Conservation (phyloP, 768 basidiomycete species). For the Mycena venus region DNA sequence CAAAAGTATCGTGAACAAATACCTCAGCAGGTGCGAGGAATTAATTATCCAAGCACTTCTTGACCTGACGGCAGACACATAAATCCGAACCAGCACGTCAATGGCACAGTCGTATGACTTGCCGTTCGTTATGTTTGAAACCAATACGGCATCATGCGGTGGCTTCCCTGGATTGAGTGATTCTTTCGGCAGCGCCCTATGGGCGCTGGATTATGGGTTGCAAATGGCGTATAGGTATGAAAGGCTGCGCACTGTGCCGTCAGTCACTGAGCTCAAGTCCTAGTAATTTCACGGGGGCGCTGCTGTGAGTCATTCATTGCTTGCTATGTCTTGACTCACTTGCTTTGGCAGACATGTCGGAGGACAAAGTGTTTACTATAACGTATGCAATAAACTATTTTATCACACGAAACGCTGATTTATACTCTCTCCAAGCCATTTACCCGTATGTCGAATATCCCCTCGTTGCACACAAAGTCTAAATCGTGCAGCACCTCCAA, state of each 20-base stretch:
- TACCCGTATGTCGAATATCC: conserved; percentile 47
- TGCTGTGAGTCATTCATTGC: conserved; percentile 16
- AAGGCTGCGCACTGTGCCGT: background rate
- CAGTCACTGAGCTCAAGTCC: background rate
- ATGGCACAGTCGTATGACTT: conserved; percentile 58
- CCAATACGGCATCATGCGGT: conserved; percentile 78
- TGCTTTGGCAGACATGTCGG: conserved; percentile 31
- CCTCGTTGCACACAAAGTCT: conserved; percentile 37
- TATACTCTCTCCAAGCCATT: conserved; percentile 44
- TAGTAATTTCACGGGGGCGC: conserved; percentile 39
- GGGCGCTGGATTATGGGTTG: conserved; percentile 69
- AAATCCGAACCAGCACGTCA: conserved; percentile 50
- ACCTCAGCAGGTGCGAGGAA: conserved; percentile 51
- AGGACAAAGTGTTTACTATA: conserved; percentile 38
- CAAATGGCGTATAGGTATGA: conserved; percentile 51
- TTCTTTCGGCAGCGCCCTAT: conserved; percentile 73
- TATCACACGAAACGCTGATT: background rate
- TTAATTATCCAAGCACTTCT: background rate
- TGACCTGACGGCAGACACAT: background rate
- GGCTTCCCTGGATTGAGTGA: conserved; percentile 76
- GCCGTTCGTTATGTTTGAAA: conserved; percentile 66
- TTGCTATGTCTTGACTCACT: background rate
- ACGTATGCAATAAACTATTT: conserved; percentile 43
- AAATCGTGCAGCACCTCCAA: conserved; percentile 52
- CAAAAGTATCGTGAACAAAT: conserved; percentile 60